These are phyloP conservation scores for Colletotrichum sp. DNA, from an alignment of 2,329 filamentous ascomycete species.

Conservation along the genomic window DNA sequence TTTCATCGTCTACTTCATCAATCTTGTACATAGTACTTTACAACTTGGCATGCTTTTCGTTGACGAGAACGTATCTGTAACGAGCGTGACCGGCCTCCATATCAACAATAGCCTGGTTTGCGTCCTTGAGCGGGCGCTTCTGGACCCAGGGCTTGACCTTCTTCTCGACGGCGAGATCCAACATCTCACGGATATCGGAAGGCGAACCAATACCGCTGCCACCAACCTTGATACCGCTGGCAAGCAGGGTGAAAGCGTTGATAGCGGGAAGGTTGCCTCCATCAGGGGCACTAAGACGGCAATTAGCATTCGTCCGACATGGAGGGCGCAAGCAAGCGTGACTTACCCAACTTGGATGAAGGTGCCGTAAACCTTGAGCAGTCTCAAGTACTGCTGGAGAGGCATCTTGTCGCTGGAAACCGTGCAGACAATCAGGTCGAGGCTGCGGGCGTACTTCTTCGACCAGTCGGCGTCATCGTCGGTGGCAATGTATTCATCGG, in stretches of 20 bases:
- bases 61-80: conserved; percentile 47
- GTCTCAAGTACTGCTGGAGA: conserved; percentile 61
- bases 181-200: conserved; percentile 59
- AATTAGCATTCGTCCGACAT: background rate
- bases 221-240: conserved; percentile 53
- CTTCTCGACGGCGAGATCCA: conserved; percentile 58
- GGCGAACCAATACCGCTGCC: conserved; percentile 46
- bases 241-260: conserved; percentile 60
- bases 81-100: conserved; percentile 56
- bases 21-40: background rate
- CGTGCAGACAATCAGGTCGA: conserved; percentile 66
- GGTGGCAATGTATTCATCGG: conserved; percentile 51
- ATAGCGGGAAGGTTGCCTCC: conserved; percentile 40
- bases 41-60: conserved; percentile 31
- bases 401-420: conserved; percentile 52
- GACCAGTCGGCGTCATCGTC: conserved; percentile 60
- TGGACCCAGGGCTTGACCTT: conserved; percentile 60
- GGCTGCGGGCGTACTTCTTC: conserved; percentile 50
- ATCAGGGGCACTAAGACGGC: conserved; percentile 52
- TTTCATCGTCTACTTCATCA: background rate
- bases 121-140: conserved; percentile 54
- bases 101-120: conserved; percentile 57
- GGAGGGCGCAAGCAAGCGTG: background rate
- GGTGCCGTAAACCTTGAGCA: conserved; percentile 37
- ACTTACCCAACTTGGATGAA: conserved; percentile 28